Evolutionary conservation across 2,329 filamentous ascomycete species (phyloP).

Genomic region (Meredithiella fracta): DNA sequence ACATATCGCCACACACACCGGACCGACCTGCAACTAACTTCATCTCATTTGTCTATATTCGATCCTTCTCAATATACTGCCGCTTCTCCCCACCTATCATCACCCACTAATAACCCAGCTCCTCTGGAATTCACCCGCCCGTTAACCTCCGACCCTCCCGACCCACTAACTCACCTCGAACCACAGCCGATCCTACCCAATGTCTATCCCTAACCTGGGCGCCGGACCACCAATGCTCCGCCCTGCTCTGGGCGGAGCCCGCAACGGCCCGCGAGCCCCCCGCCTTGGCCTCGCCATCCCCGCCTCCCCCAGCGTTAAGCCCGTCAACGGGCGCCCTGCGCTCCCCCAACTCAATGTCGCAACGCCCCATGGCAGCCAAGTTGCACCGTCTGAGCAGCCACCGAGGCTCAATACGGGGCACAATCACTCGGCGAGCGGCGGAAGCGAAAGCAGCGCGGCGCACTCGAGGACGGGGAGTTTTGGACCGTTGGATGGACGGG

Average conservation of each 20-base stretch:
- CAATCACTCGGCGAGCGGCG: constrained; percentile 53
- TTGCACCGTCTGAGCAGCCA: constrained; percentile 52
- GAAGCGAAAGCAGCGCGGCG: constrained; percentile 62
- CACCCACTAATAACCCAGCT: too few relatives aligned
- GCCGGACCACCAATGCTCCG: constrained; percentile 67
- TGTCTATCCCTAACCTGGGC: constrained; percentile 43
- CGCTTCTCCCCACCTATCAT: too few relatives aligned
- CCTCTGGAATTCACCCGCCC: too few relatives aligned
- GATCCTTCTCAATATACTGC: too few relatives aligned
- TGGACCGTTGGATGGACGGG: constrained; percentile 55
- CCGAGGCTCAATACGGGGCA: constrained; percentile 24
- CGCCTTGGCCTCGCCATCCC: constrained; percentile 82
- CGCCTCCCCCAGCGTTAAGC: constrained; percentile 65
- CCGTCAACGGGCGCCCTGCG: constrained; percentile 44
- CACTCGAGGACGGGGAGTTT: constrained; percentile 77
- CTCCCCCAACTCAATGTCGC: constrained; percentile 71
- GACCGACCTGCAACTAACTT: too few relatives aligned
- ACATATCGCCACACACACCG: too few relatives aligned
- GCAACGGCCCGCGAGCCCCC: constrained; percentile 49
- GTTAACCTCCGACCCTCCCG: too few relatives aligned
- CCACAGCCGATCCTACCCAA: constrained; percentile 9
- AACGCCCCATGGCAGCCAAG: constrained; percentile 71
- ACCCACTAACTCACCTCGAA: neutral
- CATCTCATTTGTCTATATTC: too few relatives aligned
- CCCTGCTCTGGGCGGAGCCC: constrained; percentile 59